Evolutionary conservation across 495 filamentous ascomycete genomes (phyloP).

Genomic region (Staphylotrichum longicolle): DNA sequence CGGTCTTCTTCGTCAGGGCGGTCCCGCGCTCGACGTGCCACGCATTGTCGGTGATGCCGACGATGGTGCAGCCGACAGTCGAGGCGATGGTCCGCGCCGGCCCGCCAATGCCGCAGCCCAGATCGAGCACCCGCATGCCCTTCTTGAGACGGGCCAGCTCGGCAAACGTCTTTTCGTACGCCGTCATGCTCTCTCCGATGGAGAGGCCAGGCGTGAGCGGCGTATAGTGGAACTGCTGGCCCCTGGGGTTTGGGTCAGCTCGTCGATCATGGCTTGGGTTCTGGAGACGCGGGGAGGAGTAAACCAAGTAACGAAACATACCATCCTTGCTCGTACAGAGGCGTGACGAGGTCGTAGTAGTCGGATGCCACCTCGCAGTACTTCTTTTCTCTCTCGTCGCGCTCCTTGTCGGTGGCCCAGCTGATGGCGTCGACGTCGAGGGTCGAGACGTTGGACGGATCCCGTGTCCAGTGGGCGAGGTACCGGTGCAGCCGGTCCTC

Average conservation of each 20-base stretch:
- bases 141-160: slow-evolving; percentile 17
- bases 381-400: slow-evolving; percentile 14
- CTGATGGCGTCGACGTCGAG: slow-evolving; percentile 19
- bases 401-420: slow-evolving; percentile 20
- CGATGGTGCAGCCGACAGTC: slow-evolving; percentile 14
- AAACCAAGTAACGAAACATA: neutral
- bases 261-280: too few species aligned
- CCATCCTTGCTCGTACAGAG: slow-evolving; percentile 20
- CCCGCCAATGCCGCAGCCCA: slow-evolving; percentile 25
- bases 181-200: slow-evolving; percentile 22
- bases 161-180: slow-evolving; percentile 23
- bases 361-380: slow-evolving; percentile 17
- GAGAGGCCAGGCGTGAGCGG: slow-evolving; percentile 22
- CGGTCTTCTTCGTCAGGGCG: slow-evolving; percentile 16
- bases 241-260: slow-evolving; percentile 9
- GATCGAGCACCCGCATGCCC: slow-evolving; percentile 23
- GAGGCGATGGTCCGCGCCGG: slow-evolving; percentile 21
- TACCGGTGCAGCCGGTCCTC: slow-evolving; percentile 13
- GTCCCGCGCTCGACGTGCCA: slow-evolving; percentile 26
- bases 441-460: slow-evolving; percentile 2
- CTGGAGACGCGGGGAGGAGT: too few species aligned
- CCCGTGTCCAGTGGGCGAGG: slow-evolving; percentile 17
- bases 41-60: slow-evolving; percentile 24
- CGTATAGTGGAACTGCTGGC: slow-evolving; percentile 27
- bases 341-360: slow-evolving; percentile 22